Conservation (phyloP, 371 early-diverging fungal species). For the Apophysomyces ossiformis region DNA sequence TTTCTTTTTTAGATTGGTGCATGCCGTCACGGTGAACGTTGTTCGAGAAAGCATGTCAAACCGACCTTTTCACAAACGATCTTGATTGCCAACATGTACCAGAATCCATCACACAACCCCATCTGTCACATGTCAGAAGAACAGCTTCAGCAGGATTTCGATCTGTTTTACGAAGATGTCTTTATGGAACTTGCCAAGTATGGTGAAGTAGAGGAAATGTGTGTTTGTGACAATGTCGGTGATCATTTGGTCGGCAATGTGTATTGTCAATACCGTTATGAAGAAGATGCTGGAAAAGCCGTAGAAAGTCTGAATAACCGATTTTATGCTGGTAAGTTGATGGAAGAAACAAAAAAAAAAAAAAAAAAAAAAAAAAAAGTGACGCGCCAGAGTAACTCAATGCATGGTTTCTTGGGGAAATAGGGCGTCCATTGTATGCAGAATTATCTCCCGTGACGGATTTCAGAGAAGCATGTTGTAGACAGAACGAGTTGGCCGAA, state of each 20-base stretch:
- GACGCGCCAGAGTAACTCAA: not conserved
- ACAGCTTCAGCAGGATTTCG: constrained; percentile 93
- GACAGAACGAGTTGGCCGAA: constrained; percentile 93
- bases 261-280: constrained; percentile 90
- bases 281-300: constrained; percentile 93
- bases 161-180: constrained; percentile 96
- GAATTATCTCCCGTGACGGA: constrained; percentile 97
- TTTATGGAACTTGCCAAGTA: constrained; percentile 95
- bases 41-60: constrained; percentile 97
- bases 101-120: constrained; percentile 89
- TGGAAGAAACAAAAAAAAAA: not conserved
- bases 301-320: constrained; percentile 91
- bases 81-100: constrained; percentile 93
- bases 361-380: too few species aligned
- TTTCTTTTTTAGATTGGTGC: constrained; percentile 78
- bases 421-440: constrained; percentile 91
- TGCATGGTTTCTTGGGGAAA: not conserved
- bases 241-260: constrained; percentile 98
- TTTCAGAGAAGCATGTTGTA: constrained; percentile 97
- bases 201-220: constrained; percentile 96
- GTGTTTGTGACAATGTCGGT: constrained; percentile 97
- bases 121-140: constrained; percentile 69
- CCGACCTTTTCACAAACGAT: constrained; percentile 96
- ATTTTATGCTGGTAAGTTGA: constrained; percentile 83
- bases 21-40: constrained; percentile 97